These are phyloP conservation scores for Blastocystis sp. DNA, from an alignment of 352 stramenopile genomes.

Conservation along the genomic window DNA sequence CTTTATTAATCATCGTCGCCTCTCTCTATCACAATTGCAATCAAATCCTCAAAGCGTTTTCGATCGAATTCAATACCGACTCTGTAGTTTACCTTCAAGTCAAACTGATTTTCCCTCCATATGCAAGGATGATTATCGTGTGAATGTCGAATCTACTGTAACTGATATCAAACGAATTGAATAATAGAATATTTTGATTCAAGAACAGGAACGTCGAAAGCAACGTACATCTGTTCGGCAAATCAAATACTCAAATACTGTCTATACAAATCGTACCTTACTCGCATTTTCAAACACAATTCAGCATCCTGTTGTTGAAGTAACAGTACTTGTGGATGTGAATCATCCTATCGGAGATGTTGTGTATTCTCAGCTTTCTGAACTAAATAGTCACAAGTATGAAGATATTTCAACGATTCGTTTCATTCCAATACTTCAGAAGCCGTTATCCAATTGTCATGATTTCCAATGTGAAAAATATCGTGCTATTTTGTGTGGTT, in stretches of 20 bases:
- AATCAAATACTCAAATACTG: neutral
- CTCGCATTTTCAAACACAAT: neutral
- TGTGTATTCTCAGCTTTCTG: neutral
- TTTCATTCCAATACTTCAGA: neutral
- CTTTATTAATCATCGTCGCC: neutral
- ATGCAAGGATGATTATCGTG: neutral
- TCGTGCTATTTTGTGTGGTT: neutral
- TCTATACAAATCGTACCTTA: neutral
- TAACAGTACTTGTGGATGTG: neutral
- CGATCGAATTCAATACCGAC: neutral
- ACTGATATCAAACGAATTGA: neutral
- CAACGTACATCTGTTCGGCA: too few relatives aligned
- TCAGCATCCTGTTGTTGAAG: neutral
- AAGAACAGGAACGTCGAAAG: neutral
- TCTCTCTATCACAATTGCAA: neutral
- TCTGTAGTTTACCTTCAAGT: neutral
- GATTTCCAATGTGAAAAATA: neutral
- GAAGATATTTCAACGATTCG: neutral
- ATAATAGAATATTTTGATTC: neutral
- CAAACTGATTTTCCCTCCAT: neutral
- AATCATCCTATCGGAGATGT: neutral
- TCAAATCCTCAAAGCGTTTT: neutral
- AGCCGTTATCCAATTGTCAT: neutral
- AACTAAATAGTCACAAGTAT: neutral
- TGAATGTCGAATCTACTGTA: neutral